Conservation (phyloP, 2,329 filamentous ascomycete species). For the Ascochyta viciae-villosae region DNA sequence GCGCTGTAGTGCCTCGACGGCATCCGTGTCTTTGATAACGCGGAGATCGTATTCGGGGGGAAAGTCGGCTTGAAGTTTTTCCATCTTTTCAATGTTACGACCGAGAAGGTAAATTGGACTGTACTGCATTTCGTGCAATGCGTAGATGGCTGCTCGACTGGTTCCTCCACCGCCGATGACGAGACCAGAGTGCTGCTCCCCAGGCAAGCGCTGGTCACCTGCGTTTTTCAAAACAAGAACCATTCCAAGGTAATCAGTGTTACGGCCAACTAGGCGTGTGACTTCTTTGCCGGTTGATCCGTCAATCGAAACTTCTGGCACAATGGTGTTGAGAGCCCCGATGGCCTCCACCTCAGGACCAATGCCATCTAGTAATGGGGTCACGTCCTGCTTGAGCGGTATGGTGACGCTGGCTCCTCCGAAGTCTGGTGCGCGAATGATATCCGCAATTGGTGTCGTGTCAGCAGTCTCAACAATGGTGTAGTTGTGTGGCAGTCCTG, state of each 20-base stretch:
- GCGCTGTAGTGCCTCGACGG: conserved; percentile 54
- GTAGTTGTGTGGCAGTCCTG: conserved; percentile 87
- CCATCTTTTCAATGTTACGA: conserved; percentile 73
- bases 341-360: conserved; percentile 81
- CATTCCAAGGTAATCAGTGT: conserved; percentile 97
- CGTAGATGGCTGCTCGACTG: conserved; percentile 87
- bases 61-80: conserved; percentile 74
- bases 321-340: conserved; percentile 93
- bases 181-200: conserved; percentile 65
- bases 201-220: conserved; percentile 55
- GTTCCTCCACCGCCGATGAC: conserved; percentile 94
- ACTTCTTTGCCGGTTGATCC: conserved; percentile 50
- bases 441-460: conserved; percentile 63
- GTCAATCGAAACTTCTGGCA: conserved; percentile 60
- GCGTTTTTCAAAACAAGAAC: conserved; percentile 75
- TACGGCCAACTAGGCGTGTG: conserved; percentile 76
- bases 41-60: conserved; percentile 73
- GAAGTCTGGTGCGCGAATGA: conserved; percentile 77
- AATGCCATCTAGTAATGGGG: conserved; percentile 79
- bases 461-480: conserved; percentile 74
- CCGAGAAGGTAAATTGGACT: conserved; percentile 87
- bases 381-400: conserved; percentile 89
- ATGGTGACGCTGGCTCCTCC: conserved; percentile 96
- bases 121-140: conserved; percentile 83
- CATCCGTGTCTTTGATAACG: conserved; percentile 57